phyloP scores from a whole-genome alignment of 2,329 filamentous ascomycete genomes.

The Sordariomycetes sp. region DNA sequence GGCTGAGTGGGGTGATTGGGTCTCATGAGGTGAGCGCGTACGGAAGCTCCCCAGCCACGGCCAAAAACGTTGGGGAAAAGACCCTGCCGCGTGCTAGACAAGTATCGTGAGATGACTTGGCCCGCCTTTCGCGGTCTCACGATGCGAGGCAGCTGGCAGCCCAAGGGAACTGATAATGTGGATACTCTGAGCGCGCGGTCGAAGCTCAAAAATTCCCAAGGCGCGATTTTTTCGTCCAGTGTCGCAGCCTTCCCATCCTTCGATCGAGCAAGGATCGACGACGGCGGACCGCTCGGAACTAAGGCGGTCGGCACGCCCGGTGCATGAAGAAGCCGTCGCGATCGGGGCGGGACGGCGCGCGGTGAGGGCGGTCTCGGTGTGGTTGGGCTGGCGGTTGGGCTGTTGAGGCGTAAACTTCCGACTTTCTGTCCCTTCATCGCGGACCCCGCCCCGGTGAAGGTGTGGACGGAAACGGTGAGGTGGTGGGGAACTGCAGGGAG shows the following conservation, averaged over 20 bases:
- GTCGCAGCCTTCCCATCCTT: not conserved
- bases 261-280: not conserved
- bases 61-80: not conserved
- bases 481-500: too few relatives aligned
- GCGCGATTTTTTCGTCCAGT: not conserved
- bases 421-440: not conserved
- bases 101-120: not conserved
- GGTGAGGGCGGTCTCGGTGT: too few relatives aligned
- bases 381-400: too few relatives aligned
- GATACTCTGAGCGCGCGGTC: not conserved
- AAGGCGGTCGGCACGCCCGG: too few relatives aligned
- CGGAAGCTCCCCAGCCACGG: not conserved
- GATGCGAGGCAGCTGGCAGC: not conserved
- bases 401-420: not conserved
- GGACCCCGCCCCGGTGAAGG: not conserved
- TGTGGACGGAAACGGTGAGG: too few relatives aligned
- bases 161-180: not conserved
- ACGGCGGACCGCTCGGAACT: too few relatives aligned
- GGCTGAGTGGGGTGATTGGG: not conserved
- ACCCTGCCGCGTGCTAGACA: not conserved
- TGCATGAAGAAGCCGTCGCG: too few relatives aligned
- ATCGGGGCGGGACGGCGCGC: too few relatives aligned
- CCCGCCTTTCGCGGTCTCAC: not conserved
- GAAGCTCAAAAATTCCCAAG: not conserved
- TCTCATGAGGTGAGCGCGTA: not conserved